A percentile compares a stretch with the other conserved stretches of the same genome.
phyloP scores from a whole-genome alignment of 2,329 filamentous ascomycete genomes.

The Colletotrichum chrysophilum region DNA sequence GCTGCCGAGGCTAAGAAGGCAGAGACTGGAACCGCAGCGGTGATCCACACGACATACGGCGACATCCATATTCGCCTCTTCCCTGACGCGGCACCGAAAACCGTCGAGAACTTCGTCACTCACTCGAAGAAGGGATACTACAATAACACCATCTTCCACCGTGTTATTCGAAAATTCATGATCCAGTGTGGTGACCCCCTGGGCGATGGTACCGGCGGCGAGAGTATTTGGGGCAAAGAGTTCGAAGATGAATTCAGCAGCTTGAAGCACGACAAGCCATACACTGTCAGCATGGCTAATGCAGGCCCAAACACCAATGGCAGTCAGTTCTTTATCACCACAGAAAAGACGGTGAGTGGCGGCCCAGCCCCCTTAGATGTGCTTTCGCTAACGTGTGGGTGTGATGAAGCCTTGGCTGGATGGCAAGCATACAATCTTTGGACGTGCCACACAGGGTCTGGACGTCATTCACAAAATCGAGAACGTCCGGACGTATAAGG shows the following conservation, averaged over 20 bases:
- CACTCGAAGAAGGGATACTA: conserved; percentile 92
- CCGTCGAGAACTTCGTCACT: conserved; percentile 97
- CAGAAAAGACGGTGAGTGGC: conserved; percentile 82
- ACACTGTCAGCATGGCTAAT: conserved; percentile 97
- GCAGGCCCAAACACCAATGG: conserved; percentile 95
- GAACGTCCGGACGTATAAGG: conserved; percentile 82
- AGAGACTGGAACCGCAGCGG: conserved; percentile 78
- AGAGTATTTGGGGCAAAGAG: conserved; percentile 90
- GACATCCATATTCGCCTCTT: conserved; percentile 95
- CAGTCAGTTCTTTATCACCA: conserved; percentile 98
- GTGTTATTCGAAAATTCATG: conserved; percentile 98
- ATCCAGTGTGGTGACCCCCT: conserved; percentile 87
- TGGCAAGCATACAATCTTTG: conserved; percentile 95
- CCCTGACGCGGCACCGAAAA: conserved; percentile 89
- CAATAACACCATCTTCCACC: conserved; percentile 97
- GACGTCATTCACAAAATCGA: conserved; percentile 98
- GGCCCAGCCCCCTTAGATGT: neutral
- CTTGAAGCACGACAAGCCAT: conserved; percentile 92
- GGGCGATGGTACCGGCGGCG: conserved; percentile 87
- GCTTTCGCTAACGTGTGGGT: conserved; percentile 3
- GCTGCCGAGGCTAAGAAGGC: conserved; percentile 63
- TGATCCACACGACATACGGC: conserved; percentile 91
- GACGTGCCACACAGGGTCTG: conserved; percentile 84
- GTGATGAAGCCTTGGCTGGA: conserved; percentile 80
- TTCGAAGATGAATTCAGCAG: conserved; percentile 94